Base-by-base conservation (phyloP, 352 stramenopile species). In the Phytophthora sansomeana region DNA sequence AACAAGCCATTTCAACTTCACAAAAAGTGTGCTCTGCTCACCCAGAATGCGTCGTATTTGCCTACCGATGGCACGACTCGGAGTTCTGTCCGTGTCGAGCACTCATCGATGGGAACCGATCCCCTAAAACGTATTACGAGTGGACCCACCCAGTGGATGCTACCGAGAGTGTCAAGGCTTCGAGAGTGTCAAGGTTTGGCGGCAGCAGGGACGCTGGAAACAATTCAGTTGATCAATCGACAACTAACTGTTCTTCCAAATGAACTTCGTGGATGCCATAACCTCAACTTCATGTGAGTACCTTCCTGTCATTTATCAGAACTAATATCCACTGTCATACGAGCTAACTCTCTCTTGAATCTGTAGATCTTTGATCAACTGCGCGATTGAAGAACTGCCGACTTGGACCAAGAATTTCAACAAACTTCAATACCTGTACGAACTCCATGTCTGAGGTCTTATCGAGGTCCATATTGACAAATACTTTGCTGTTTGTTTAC, bases 341-440 rank as follows among this genome's bases (percentile, higher is more conserved):
- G 42, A 32, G 30, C 33, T 28, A 35, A 3, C 47, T 9, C 13
- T 28, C 26, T 6, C 4, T 48, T 59, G 19, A 7, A 14, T 32
- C 32, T 6, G 10, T 42, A 80, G 75, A 33, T 69, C 54, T 0
- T 30, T 84, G 14, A 54, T 81, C 4, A 78, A 81, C 36, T 72
- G 72, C 7, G 75, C 48, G 4, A 67, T 56, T 4, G 42, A 73
- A 13, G 39, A 60, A 16, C 14, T 84, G 2, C 75, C 73, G 7
- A 26, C 48, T 2, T 84, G 75, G 75, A 16, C 55, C 0, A 70
- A 62, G 6, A 60, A 67, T 6, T 75, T 86, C 21, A 61, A 44
- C 11, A 77, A 75, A 9, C 60, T 83, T 0, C 51, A 81, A 30
- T 81, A 78, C 17, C 24, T 86, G 77, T 86, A 70, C 28, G 72